Evolutionary conservation across 1,284 basidiomycete species (phyloP), one percentile per base, ranked within the genome.

Genomic region (Cryptococcus depauperatus): DNA sequence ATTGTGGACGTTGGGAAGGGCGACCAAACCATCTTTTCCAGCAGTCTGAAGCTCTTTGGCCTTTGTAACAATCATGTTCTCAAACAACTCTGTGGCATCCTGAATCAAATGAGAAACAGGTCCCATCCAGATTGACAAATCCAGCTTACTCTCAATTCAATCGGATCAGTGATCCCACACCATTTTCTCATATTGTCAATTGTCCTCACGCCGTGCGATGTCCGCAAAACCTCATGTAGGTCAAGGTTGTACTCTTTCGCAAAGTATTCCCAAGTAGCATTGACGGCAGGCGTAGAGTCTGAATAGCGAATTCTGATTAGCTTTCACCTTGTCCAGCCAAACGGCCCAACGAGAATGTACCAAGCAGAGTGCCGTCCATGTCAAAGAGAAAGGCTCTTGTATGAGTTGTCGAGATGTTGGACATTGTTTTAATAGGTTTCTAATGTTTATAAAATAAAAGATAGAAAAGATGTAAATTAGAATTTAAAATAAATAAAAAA

Each of bases 131-230:
- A 25, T 32, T 28, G n/a, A 34, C 26, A n/a, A 25, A 13, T 27
- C 4, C 3, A 22, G 18, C 35, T 37, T 19, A 16, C 35, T 19
- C 35, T 37, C 35, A 85, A 68, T 50, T 75, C 75, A 7, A 62
- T 58, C 52, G 80, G 76, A 47, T 83, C 79, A 14, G 73, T 64
- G 48, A 86, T 76, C 6, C 70, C 70, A 65, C 84, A 85, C 61
- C 76, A 78, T 55, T 83, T 80, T 48, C 75, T 77, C 46, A 87
- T 67, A 26, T 83, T 84, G 62, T 87, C 84, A 43, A 77, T 74
- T 5, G 85, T 73, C 46, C 84, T 74, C 43, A 83, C 75, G n/a
- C 84, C 84, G 62, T 86, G 84, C 0, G 82, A 78, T 4, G 76
- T 68, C 39, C 59, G 56, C 18, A 71, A 44, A 0, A 71, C 67